Base-by-base conservation (phyloP, 768 basidiomycete species). In the Goffeauzyma gilvescens region DNA sequence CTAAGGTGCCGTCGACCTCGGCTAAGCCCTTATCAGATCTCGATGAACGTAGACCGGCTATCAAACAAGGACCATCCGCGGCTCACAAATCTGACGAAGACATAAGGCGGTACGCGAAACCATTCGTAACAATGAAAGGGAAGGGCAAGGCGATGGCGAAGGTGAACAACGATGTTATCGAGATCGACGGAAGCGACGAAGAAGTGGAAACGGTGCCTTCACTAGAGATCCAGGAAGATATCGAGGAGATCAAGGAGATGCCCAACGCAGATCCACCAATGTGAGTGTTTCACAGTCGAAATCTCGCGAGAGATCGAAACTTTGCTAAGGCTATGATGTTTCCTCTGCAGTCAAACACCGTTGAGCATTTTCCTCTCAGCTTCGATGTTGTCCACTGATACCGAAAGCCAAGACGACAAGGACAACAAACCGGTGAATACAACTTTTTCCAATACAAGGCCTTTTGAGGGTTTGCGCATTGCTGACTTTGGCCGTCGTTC, bases 311-410 rank as follows among this genome's bases (percentile, higher is more conserved):
- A 38, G 37, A 24, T 20, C 6, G 34, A 35, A n/a, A 9, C 28
- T n/a, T 30, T 30, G 28, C 28, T 9, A 30, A 30, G 28, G 28
- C 9, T n/a, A 9, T 9, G 28, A 30, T 30, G 9, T 30, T 30
- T n/a, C n/a, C n/a, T n/a, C n/a, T n/a, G n/a, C 24, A 63, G 62
- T n/a, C 41, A 51, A 32, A 79, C 76, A 1, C 77, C 78, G 4
- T 63, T 86, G 23, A 72, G 79, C 17, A 62, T 67, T 33, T 84
- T 83, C 60, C 65, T 86, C 17, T 78, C 84, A 57, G 75, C 76
- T 0, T 82, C 81, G 1, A 80, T 79, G 75, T 65, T 89, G 20
- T 78, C 80, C 2, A 82, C 82, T 0, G 82, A 83, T 58, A 75
- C 75, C 2, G 76, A 81, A 44, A 72, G 71, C 5, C 44, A 60